phyloP scores from a whole-genome alignment of 768 basidiomycete species.

The Psilocybe tampanensis region DNA sequence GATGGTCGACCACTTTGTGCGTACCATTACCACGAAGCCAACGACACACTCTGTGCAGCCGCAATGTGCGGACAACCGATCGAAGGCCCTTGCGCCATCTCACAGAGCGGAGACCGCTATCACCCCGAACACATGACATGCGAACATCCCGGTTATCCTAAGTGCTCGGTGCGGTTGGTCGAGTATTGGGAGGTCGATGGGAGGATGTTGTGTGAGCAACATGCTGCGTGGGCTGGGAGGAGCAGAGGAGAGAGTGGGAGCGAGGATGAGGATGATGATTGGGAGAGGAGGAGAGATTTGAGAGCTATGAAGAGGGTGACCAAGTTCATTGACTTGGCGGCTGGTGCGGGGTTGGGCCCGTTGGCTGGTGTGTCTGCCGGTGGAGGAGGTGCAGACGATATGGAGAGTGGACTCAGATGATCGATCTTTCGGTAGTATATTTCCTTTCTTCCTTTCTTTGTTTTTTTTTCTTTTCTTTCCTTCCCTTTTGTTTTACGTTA shows the following conservation, averaged over 20 bases:
- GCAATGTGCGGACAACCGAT: constrained; percentile 83
- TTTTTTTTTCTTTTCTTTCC: background rate
- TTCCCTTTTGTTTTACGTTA: background rate
- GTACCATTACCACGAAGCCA: constrained; percentile 92
- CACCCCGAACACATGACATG: constrained; percentile 90
- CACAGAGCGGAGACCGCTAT: constrained; percentile 77
- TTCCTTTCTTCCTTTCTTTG: background rate
- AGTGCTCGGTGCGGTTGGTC: constrained; percentile 58
- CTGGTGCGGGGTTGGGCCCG: constrained; percentile 12
- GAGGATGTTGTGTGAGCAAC: constrained; percentile 84
- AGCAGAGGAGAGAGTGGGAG: constrained; percentile 25
- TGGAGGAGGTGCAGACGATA: constrained; percentile 1
- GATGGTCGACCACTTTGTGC: constrained; percentile 90
- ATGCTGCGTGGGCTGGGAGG: constrained; percentile 44
- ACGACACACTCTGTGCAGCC: constrained; percentile 85
- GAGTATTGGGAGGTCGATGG: constrained; percentile 93
- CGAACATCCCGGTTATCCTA: constrained; percentile 59
- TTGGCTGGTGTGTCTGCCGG: background rate
- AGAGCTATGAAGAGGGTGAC: constrained; percentile 79
- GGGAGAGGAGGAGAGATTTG: constrained; percentile 30
- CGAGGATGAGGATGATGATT: constrained; percentile 19
- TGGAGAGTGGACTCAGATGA: constrained; percentile 25
- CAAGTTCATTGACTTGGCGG: constrained; percentile 74
- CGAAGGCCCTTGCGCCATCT: constrained; percentile 91
- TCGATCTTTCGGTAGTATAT: background rate